Conservation (phyloP, 257 asterid species). For the Solanum sejunctum region DNA sequence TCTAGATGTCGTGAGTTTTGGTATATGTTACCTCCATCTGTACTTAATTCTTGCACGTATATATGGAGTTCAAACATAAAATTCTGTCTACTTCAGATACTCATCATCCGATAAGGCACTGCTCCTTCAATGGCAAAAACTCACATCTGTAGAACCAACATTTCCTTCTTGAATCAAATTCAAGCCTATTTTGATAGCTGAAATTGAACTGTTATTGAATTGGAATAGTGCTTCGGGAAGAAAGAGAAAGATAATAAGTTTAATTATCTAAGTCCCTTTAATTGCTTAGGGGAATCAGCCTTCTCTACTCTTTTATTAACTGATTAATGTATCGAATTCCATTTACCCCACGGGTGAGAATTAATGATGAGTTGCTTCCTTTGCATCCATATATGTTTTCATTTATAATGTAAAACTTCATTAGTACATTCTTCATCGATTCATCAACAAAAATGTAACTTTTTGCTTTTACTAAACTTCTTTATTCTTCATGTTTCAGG, state of each 20-base stretch:
- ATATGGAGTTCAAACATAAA: not conserved
- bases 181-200: not conserved
- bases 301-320: not conserved
- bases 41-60: not conserved
- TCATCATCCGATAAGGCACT: not conserved
- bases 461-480: not conserved
- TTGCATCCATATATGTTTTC: not conserved
- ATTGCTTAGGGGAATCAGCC: not conserved
- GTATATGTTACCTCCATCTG: not conserved
- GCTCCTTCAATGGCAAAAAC: not conserved
- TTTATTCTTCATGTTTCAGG: slow-evolving; percentile 23
- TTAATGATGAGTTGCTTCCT: not conserved
- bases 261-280: not conserved
- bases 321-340: not conserved
- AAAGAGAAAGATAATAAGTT: not conserved
- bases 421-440: too few species aligned
- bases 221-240: not conserved
- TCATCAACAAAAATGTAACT: too few species aligned
- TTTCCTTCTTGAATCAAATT: not conserved
- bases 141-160: not conserved
- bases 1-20: not conserved
- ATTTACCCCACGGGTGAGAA: not conserved
- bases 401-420: too few species aligned
- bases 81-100: not conserved
- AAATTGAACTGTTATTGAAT: not conserved